Evolutionary conservation across 2,329 filamentous ascomycete species (phyloP).

Genomic region (Aureobasidium zeae): DNA sequence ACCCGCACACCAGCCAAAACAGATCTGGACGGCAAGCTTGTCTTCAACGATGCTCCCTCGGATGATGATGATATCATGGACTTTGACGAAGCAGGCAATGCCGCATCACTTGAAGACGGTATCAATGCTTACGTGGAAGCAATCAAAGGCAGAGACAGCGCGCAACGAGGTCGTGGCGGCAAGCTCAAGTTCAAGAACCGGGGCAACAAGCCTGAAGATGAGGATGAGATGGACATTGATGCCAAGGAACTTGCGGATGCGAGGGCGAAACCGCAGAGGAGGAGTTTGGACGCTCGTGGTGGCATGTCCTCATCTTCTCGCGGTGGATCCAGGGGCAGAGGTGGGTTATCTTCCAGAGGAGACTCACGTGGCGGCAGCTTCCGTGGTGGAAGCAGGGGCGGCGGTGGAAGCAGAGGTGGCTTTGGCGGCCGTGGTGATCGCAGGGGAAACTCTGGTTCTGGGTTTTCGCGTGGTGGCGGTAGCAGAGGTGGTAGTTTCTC

Average conservation of each 20-base stretch:
- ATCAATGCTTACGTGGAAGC: slow-evolving; percentile 55
- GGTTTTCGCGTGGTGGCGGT: slow-evolving; percentile 2
- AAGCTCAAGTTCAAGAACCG: slow-evolving; percentile 51
- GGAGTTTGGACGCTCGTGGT: slow-evolving; percentile 31
- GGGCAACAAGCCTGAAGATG: slow-evolving; percentile 35
- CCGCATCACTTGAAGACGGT: slow-evolving; percentile 38
- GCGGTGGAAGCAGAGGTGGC: neutral
- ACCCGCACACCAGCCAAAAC: slow-evolving; percentile 53
- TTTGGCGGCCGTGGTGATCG: too few species aligned
- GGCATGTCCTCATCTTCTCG: slow-evolving; percentile 14
- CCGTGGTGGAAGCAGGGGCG: neutral
- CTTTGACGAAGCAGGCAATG: slow-evolving; percentile 35
- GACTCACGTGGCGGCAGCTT: neutral
- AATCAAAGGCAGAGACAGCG: slow-evolving; percentile 50
- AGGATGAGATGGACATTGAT: slow-evolving; percentile 29
- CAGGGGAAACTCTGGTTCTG: too few species aligned
- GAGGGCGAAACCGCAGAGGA: slow-evolving; percentile 29
- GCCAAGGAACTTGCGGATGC: slow-evolving; percentile 24
- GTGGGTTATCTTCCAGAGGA: neutral
- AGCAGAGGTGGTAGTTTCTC: slow-evolving; percentile 11
- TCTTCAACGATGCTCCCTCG: slow-evolving; percentile 47
- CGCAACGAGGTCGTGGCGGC: slow-evolving; percentile 49
- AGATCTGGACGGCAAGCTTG: slow-evolving; percentile 70
- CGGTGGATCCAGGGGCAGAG: neutral
- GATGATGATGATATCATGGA: slow-evolving; percentile 42